Base-by-base conservation (phyloP, 176 grass and related monocot genomes). In the Aegilops speltoides region DNA sequence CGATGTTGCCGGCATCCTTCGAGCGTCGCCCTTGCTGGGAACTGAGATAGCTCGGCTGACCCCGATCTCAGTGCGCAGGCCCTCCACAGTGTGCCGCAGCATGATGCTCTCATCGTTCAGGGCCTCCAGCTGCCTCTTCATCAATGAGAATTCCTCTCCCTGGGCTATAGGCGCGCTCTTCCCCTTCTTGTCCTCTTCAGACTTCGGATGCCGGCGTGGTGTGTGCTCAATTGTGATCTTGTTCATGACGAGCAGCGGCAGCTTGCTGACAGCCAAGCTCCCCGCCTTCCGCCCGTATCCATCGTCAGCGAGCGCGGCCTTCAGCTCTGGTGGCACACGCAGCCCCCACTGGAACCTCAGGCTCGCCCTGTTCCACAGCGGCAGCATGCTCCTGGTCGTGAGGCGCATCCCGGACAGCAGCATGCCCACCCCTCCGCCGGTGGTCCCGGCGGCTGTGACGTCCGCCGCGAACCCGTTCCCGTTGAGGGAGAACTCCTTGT, bases 141-240 rank as follows among this genome's bases (percentile, higher is more conserved):
- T 70, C 26, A 89, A 40, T 3, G 87, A 82, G 65, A 86, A 85
- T 23, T 71, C 82, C 28, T 75, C 75, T 0, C n/a, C 45, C 7
- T 48, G 71, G 0, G 77, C 60, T 52, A 70, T 17, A 8, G 24
- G 6, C 0, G 8, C 8, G 11, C 80, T 85, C 83, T 83, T 90
- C 46, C 57, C 70, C 46, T 88, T 77, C 67, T 85, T 87, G 17
- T 43, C 79, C 0, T 34, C 73, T 23, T 87, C 76, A 2, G 52
- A 15, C 31, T 56, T 25, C 0, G 8, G 57, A 31, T 56, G 11
- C 25, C 0, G 7, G 10, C 26, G 57, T 14, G 48, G 61, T 2
- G 78, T 82, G 1, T 94, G 92, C 80, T 96, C 89, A 19, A 99
- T 96, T 16, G 97, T 94, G 84, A 99, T 93, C 92, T 94, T 99